phyloP scores from a whole-genome alignment of 176 grass and related monocot species.

The Pharus latifolius region DNA sequence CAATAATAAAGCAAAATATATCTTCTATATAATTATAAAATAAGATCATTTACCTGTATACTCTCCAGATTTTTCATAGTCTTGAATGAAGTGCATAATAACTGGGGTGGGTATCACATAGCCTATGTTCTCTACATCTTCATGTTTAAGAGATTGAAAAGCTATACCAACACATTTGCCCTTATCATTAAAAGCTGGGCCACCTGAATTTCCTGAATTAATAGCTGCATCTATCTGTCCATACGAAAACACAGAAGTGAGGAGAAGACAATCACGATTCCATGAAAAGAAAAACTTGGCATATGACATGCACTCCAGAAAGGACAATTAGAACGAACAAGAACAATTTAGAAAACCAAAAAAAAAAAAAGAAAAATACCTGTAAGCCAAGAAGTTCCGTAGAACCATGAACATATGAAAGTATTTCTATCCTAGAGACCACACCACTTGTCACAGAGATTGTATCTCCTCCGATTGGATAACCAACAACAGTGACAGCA shows the following conservation, averaged over 20 bases:
- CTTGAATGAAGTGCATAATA: conserved; percentile 87
- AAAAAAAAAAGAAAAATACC: conserved; percentile 32
- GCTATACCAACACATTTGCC: conserved; percentile 96
- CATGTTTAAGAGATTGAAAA: conserved; percentile 98
- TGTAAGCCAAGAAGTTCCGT: conserved; percentile 94
- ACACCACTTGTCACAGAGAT: conserved; percentile 97
- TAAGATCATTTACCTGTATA: conserved; percentile 67
- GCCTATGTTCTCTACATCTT: conserved; percentile 98
- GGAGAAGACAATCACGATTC: neutral
- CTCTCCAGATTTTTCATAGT: conserved; percentile 83
- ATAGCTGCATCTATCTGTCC: conserved; percentile 96
- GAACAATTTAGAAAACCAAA: neutral
- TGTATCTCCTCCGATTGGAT: conserved; percentile 97
- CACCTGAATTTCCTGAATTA: conserved; percentile 97
- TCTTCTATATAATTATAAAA: conserved; percentile 1
- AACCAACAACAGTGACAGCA: conserved; percentile 92
- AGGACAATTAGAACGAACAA: neutral
- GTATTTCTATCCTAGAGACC: conserved; percentile 97
- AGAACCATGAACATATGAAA: conserved; percentile 94
- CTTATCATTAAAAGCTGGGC: conserved; percentile 84
- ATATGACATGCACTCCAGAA: conserved; percentile 1
- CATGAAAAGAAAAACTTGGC: neutral
- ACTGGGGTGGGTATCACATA: conserved; percentile 97
- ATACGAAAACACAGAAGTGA: too few relatives aligned
- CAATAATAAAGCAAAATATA: neutral